These are phyloP conservation scores for Aspergillus sp. DNA, from an alignment of 2,329 filamentous ascomycete genomes.

Conservation along the genomic window DNA sequence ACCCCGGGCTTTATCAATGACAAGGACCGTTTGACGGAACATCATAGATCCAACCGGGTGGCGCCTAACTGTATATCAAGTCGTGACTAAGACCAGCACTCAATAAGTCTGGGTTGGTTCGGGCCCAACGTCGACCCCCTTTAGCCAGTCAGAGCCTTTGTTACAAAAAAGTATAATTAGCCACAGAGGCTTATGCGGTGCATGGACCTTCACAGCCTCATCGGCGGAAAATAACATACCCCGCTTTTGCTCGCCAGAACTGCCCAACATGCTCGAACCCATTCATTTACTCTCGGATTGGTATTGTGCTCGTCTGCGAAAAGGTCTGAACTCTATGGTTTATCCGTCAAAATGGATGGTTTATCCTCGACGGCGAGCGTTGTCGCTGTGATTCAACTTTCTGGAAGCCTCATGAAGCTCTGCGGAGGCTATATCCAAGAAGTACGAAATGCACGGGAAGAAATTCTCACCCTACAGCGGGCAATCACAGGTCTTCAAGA, in stretches of 20 bases:
- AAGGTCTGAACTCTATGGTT: constrained; percentile 8
- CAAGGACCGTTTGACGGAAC: no score
- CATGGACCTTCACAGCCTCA: neutral
- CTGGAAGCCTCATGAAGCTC: constrained; percentile 19
- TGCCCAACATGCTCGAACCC: constrained; percentile 7
- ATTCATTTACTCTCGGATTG: constrained; percentile 3
- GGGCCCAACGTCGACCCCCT: constrained; percentile 9
- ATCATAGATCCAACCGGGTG: no score
- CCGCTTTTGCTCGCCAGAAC: constrained; percentile 12
- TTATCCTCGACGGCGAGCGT: constrained; percentile 18
- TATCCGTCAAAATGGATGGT: constrained; percentile 7
- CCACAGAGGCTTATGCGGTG: neutral
- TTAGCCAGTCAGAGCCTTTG: constrained; percentile 2
- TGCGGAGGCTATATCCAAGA: constrained; percentile 23
- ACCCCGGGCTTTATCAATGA: no score
- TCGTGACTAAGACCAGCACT: no score
- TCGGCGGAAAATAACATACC: neutral
- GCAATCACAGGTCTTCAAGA: constrained; percentile 11
- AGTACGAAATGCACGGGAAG: constrained; percentile 23
- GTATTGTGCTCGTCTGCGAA: constrained; percentile 5
- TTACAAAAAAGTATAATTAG: constrained; percentile 5
- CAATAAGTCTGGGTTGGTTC: no score
- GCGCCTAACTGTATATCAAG: no score
- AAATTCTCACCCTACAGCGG: constrained; percentile 19
- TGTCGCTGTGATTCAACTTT: constrained; percentile 24